phyloP scores from a whole-genome alignment of 331 rosid genomes.

The Arachis monticola region DNA sequence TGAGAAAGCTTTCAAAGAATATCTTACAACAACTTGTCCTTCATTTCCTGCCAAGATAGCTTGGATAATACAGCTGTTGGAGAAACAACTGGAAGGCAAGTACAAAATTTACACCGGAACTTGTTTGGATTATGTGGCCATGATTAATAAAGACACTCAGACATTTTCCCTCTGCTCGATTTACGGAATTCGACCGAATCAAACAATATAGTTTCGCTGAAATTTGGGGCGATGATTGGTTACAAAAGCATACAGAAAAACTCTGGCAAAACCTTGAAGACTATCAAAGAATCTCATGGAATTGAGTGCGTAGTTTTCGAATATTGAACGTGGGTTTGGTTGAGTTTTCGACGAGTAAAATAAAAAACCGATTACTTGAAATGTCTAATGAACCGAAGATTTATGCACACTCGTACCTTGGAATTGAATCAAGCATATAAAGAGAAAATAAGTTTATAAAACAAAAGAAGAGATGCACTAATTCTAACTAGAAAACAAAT shows the following conservation, averaged over 20 bases:
- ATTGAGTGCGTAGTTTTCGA: conserved; percentile 32
- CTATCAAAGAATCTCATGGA: conserved; percentile 66
- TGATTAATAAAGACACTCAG: conserved; percentile 46
- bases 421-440: too few relatives aligned
- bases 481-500: too few relatives aligned
- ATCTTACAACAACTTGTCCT: not conserved
- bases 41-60: conserved; percentile 54
- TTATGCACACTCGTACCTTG: not conserved
- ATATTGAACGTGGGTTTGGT: too few relatives aligned
- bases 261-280: conserved; percentile 46
- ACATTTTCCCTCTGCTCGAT: too few relatives aligned
- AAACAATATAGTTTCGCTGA: not conserved
- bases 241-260: conserved; percentile 35
- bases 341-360: too few relatives aligned
- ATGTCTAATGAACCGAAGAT: not conserved
- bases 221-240: not conserved
- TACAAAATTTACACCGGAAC: conserved; percentile 59
- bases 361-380: not conserved
- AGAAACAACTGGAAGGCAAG: conserved; percentile 62
- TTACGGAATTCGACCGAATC: conserved; percentile 1
- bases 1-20: not conserved
- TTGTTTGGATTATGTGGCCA: conserved; percentile 51
- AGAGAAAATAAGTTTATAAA: too few relatives aligned
- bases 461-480: too few relatives aligned
- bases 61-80: conserved; percentile 58